Conservation (phyloP, 768 basidiomycete species). For the Glaciozyma martinii region DNA sequence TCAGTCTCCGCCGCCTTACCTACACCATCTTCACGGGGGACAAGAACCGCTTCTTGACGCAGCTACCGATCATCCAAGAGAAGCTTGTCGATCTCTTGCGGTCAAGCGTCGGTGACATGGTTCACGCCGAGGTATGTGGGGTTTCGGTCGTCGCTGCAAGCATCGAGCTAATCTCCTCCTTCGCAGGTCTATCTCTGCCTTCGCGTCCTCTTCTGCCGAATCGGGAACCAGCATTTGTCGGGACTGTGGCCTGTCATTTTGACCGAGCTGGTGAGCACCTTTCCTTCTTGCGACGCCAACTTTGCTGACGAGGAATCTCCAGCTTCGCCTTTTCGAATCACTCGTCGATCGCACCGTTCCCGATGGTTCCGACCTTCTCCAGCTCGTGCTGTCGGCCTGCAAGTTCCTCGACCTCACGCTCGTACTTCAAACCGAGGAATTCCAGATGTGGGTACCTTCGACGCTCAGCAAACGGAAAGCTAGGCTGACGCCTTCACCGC, state of each 20-base stretch:
- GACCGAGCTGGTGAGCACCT: slow-evolving; percentile 65
- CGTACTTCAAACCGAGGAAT: slow-evolving; percentile 89
- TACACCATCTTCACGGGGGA: slow-evolving; percentile 78
- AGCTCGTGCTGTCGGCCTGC: slow-evolving; percentile 74
- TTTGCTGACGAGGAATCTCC: not conserved
- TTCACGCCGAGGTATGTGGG: slow-evolving; percentile 69
- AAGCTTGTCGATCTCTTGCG: slow-evolving; percentile 87
- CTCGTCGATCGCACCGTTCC: slow-evolving; percentile 59
- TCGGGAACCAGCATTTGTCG: slow-evolving; percentile 80
- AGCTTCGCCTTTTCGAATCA: slow-evolving; percentile 88
- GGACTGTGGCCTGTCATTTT: slow-evolving; percentile 95
- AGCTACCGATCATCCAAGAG: slow-evolving; percentile 90
- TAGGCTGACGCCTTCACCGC: not conserved
- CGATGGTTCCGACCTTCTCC: slow-evolving; percentile 77
- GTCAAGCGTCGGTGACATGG: slow-evolving; percentile 61
- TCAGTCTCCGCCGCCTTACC: slow-evolving; percentile 78
- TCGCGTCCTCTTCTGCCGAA: slow-evolving; percentile 76
- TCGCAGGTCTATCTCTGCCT: slow-evolving; percentile 68
- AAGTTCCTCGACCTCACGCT: slow-evolving; percentile 91
- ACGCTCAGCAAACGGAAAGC: not conserved
- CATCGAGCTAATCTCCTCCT: not conserved
- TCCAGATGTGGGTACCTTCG: slow-evolving; percentile 66
- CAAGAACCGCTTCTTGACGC: slow-evolving; percentile 80
- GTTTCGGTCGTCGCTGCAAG: not conserved
- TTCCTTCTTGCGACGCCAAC: not conserved